Base-by-base conservation (phyloP, 257 asterid genomes). In the Lantana camara region DNA sequence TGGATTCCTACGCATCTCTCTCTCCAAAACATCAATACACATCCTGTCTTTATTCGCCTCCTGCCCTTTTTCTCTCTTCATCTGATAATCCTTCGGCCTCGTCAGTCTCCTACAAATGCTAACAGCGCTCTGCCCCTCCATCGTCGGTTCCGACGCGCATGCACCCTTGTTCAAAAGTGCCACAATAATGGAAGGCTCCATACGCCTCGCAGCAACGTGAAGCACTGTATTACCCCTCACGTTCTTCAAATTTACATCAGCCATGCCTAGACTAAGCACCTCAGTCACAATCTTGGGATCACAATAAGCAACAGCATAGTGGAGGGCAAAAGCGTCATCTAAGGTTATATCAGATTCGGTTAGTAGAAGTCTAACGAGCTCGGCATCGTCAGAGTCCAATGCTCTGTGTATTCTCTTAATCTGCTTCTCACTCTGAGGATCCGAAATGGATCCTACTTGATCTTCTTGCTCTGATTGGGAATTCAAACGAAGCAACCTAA, bases 161-260 rank as follows among this genome's bases (percentile, higher is more conserved):
- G 94, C 93, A 45, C 96, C 87, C 69, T 85, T 88, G 14, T 68
- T 83, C 29, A 88, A 63, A 66, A 88, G 94, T 0, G 89, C 83
- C 22, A 88, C 85, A 22, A 88, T 81, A 38, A 88, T 76, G 9
- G 93, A 77, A 0, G 91, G 96, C 50, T 83, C 94, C 71, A 71
- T 88, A 3, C 94, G 86, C 75, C 81, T 75, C 2, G 91, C 85
- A 27, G 96, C 96, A 69, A 81, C 75, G 10, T 88, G 96, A 64
- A 88, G 80, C 12, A 79, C 87, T 19, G 82, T 74, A 54, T 75
- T 51, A 21, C 96, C 96, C 41, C 86, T 75, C 10, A 70, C 7
- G 51, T 77, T 79, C 45, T 74, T 67, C 22, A 83, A 83, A 62
- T 85, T 85, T 60, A 85, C 89, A 64, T 88, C 82, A 32, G 85